Evolutionary conservation across 2,329 filamentous ascomycete genomes (phyloP), one percentile per base, ranked within the genome.

Genomic region (Anisogramma anomala): DNA sequence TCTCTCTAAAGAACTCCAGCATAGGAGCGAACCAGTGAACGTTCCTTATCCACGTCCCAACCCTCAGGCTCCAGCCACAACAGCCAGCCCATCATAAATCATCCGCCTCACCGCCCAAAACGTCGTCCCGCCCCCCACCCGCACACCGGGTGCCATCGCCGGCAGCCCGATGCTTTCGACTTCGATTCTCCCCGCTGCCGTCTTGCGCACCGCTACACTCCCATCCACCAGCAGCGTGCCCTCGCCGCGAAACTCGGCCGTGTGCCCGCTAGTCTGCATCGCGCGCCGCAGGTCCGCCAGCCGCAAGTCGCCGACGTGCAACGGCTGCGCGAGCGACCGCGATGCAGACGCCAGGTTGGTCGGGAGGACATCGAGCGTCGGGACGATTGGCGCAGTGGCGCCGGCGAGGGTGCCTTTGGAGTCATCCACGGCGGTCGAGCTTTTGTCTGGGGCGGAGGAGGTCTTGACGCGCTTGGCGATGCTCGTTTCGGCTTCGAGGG

Each of bases 51-150:
- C 25, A 27, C 25, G 10, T 9, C 9, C 9, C 25, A 27, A 11
- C n/a, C n/a, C 22, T 61, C 58, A 84, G 36, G 71, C 74, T 33
- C 84, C 84, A 13, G 82, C 82, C 50, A 98, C 88, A 45, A 96
- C 85, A 25, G 91, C 91, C 57, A 98, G 63, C 7, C 86, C 88
- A 51, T 94, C 85, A 58, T 98, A 98, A 49, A 98, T 93, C 61
- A 84, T 87, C 62, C 71, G 79, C 64, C 85, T 85, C 8, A 96
- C 89, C 39, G 84, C 84, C 55, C 86, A 84, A 56, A 95, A 93
- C 26, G 83, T 87, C 30, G 69, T 69, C 43, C 77, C 76, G 37
- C 69, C 63, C 22, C 61, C 54, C 36, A 61, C 61, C 4, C 58
- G 61, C 59, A 15, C 15, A 32, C 30, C 30, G 3, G 30, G 8